phyloP scores from a whole-genome alignment of 148 eudicot genomes.

The Chenopodium album region DNA sequence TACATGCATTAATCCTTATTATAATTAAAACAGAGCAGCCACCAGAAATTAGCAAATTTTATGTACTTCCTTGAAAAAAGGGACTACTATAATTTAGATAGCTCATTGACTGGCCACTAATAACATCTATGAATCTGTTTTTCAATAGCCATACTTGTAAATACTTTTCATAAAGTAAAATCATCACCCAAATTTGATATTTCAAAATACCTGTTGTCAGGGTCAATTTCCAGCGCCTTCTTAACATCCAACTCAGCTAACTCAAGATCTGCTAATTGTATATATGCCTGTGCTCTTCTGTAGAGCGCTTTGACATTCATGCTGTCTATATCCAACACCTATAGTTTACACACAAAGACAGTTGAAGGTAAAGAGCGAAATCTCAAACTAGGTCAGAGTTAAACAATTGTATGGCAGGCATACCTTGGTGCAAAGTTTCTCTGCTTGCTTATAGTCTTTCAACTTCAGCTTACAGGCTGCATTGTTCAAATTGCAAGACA shows the following conservation, averaged over 20 bases:
- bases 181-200: neutral
- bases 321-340: constrained; percentile 86
- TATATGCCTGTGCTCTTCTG: constrained; percentile 91
- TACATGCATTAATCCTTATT: no score
- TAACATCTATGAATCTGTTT: neutral
- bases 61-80: neutral
- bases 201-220: constrained; percentile 58
- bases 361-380: neutral
- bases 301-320: constrained; percentile 92
- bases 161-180: neutral
- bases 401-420: neutral
- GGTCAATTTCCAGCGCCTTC: constrained; percentile 90
- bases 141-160: neutral
- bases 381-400: neutral
- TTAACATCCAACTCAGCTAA: constrained; percentile 89
- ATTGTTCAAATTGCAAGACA: constrained; percentile 78
- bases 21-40: neutral
- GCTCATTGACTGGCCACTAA: neutral
- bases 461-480: constrained; percentile 92
- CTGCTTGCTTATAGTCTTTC: constrained; percentile 85
- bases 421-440: constrained; percentile 93
- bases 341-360: neutral
- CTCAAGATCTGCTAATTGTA: constrained; percentile 73
- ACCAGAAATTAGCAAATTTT: neutral
- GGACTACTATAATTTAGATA: no score